Base-by-base conservation (phyloP, 2,329 filamentous ascomycete species). In the Dothidotthia symphoricarpi region DNA sequence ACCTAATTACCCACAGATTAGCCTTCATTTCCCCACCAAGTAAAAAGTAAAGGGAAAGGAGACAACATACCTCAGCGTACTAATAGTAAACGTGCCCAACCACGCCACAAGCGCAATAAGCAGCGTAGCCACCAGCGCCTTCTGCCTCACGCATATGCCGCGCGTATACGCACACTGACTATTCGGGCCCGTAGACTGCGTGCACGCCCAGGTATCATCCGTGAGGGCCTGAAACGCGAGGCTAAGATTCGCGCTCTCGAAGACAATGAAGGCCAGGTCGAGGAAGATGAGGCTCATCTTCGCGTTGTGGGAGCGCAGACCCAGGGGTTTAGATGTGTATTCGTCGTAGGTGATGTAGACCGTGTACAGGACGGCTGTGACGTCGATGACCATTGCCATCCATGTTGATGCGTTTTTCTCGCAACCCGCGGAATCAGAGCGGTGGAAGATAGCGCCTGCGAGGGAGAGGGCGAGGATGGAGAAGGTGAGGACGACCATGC, bases 301-400 rank as follows among this genome's bases (percentile, higher is more conserved):
- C 32, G 88, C 85, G 39, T 83, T 83, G 8, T 88, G 82, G 6
- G 83, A 83, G 28, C 94, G 85, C 43, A 98, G 73, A 1, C 93
- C 93, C 14, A 98, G 74, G 15, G 94, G 93, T 63, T 94, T 94
- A 19, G 88, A 88, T 4, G 88, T 93, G 69, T 96, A 97, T 70
- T 98, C 93, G 62, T 98, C 93, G 71, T 84, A 95, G 16, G 90
- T 94, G 71, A 97, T 93, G 69, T 95, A 97, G 32, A 86, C 72
- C 38, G 94, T 85, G 68, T 97, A 98, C 3, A 91, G 81, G 41
- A 97, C 77, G 3, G 93, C 91, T 11, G 97, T 77, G 6, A 85
- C 82, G 67, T 97, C 91, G 26, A 98, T 86, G 24, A 88, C 80
- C 36, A 97, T 84, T 19, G 91, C 91, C 71, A 97, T 89, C 42